Base-by-base conservation (phyloP, 495 filamentous ascomycete genomes). In the Arthonia radiata region DNA sequence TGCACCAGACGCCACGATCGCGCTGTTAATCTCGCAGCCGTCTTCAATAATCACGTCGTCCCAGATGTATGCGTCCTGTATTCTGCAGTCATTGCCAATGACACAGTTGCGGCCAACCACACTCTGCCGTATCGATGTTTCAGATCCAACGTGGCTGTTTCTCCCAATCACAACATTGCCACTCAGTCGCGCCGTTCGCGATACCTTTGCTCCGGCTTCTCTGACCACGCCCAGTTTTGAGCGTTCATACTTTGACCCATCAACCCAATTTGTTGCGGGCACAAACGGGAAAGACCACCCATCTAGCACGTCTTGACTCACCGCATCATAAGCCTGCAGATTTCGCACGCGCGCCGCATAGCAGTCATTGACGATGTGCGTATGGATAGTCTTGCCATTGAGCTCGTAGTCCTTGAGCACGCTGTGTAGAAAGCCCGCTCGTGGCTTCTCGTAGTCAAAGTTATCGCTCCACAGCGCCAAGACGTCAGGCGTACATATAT, bases 401-500 rank as follows among this genome's bases (percentile, higher is more conserved):
- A 93, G 58, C 45, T 99, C 86, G 46, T 74, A 89, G 40, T 99
- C 86, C 48, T 92, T 93, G 13, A 99, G 55, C 10, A 94, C 78
- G 32, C 80, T 79, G 36, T 77, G 70, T 15, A 99, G 45, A 38
- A 90, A 94, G 39, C 90, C 78, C 35, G 69, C 70, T 29, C 86
- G 65, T 5, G 86, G 75, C 3, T 74, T 56, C 40, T 91, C 73
- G 49, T 86, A 93, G 49, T 99, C 86, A 46, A 99, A 99, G 42
- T 79, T 89, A 42, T 99, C 86, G 4, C 79, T 81, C 78, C 86
- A 99, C 31, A 92, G 51, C 16, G 81, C 80, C 24, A 94, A 57
- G 12, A 92, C 79, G 38, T 94, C 86, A 0, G 82, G 80, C 0
- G 89, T 92, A 47, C 89, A 99, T 34, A 99, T 94, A 41, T 99